Conservation (phyloP, 2,329 filamentous ascomycete genomes). For the Colletotrichum costaricense region DNA sequence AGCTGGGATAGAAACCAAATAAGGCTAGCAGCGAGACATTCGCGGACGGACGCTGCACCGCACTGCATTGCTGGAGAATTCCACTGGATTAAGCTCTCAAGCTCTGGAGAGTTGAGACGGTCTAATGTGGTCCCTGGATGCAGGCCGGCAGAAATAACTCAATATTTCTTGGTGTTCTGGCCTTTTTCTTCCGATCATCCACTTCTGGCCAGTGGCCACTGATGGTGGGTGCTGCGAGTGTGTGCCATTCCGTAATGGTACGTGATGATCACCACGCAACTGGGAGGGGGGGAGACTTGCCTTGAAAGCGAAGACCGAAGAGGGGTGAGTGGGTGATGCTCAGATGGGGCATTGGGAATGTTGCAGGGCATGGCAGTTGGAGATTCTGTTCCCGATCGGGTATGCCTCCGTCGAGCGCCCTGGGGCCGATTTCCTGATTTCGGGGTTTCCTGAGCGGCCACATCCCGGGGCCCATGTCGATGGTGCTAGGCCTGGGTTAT, state of each 20-base stretch:
- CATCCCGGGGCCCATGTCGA: constrained; percentile 2
- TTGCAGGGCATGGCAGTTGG: constrained; percentile 1
- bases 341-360: background rate
- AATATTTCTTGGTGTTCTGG: background rate
- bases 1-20: too few relatives aligned
- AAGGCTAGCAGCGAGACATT: background rate
- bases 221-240: background rate
- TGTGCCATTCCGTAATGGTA: background rate
- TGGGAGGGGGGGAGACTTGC: background rate
- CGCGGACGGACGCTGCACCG: background rate
- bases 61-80: background rate
- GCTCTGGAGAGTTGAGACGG: background rate
- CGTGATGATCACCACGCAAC: background rate
- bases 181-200: background rate
- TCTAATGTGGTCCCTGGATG: constrained; percentile 16
- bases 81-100: background rate
- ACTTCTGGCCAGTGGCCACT: background rate
- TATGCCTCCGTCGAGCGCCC: background rate
- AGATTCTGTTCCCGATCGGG: constrained; percentile 8
- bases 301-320: background rate
- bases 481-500: background rate
- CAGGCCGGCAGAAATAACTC: constrained; percentile 6
- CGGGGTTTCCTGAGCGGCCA: background rate
- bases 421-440: constrained; percentile 23
- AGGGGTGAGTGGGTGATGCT: background rate